Evolutionary conservation across 1,284 basidiomycete species (phyloP).

Genomic region (Marasmius oreades): DNA sequence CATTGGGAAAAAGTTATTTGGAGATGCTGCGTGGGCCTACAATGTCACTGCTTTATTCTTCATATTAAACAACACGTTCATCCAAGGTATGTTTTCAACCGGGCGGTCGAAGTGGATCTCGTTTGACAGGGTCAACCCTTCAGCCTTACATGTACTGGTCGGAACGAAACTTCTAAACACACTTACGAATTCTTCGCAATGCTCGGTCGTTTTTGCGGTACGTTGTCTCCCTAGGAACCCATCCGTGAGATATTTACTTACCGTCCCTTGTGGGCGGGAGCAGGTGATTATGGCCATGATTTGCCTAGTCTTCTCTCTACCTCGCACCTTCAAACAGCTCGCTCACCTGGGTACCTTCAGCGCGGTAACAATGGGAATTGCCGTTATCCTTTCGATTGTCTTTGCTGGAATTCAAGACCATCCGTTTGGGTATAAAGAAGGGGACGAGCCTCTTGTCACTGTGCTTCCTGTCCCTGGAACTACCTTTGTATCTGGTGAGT

Average conservation of each 20-base stretch:
- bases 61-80: slow-evolving; percentile 48
- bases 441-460: slow-evolving; percentile 36
- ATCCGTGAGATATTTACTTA: background rate
- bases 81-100: slow-evolving; percentile 34
- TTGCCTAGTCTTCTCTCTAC: slow-evolving; percentile 47
- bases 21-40: slow-evolving; percentile 43
- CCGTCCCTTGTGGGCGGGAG: too few species aligned
- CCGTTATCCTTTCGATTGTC: slow-evolving; percentile 51
- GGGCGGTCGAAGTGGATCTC: too few species aligned
- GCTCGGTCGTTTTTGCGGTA: slow-evolving; percentile 51
- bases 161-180: slow-evolving; percentile 54
- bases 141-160: slow-evolving; percentile 41
- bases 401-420: slow-evolving; percentile 50
- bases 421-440: slow-evolving; percentile 36
- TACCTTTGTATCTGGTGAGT: slow-evolving; percentile 49
- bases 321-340: slow-evolving; percentile 51
- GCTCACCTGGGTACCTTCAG: slow-evolving; percentile 39
- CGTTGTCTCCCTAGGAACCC: slow-evolving; percentile 9
- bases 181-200: slow-evolving; percentile 48
- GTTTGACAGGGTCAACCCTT: too few species aligned
- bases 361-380: slow-evolving; percentile 52
- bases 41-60: slow-evolving; percentile 45
- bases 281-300: slow-evolving; percentile 35
- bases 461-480: slow-evolving; percentile 40
- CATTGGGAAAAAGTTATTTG: slow-evolving; percentile 53